A percentile compares a stretch with the other conserved stretches of the same genome.
phyloP scores from a whole-genome alignment of 108 stramenopile genomes.

The Nitzschia putrida region DNA sequence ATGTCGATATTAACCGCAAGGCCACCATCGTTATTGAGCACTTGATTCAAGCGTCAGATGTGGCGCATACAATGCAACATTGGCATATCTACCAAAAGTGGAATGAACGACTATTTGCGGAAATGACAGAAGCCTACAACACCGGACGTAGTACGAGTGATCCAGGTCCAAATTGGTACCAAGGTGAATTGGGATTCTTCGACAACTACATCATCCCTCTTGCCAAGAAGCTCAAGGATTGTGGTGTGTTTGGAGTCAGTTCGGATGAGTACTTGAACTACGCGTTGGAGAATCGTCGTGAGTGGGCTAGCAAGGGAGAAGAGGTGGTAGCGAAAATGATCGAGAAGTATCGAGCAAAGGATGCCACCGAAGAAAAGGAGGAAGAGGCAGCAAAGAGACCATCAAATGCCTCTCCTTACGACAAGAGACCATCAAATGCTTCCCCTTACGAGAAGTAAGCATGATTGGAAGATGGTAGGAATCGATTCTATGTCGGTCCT shows the following conservation, averaged over 20 bases:
- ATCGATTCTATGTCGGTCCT: too few species aligned
- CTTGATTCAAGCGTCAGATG: slow-evolving; percentile 62
- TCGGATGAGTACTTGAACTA: slow-evolving; percentile 60
- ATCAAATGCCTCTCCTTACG: too few species aligned
- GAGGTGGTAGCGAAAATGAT: slow-evolving; percentile 32
- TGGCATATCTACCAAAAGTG: slow-evolving; percentile 53
- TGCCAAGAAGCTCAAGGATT: slow-evolving; percentile 61
- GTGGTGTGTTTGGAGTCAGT: slow-evolving; percentile 61
- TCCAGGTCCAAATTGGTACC: slow-evolving; percentile 56
- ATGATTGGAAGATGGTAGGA: too few species aligned
- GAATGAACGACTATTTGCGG: slow-evolving; percentile 64
- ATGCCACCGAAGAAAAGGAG: neutral
- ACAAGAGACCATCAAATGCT: too few species aligned
- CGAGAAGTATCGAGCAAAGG: slow-evolving; percentile 7
- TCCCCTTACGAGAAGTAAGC: too few species aligned
- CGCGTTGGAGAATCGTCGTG: slow-evolving; percentile 50
- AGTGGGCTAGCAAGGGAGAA: slow-evolving; percentile 61
- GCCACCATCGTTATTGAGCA: slow-evolving; percentile 60
- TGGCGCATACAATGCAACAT: slow-evolving; percentile 66
- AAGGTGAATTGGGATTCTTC: slow-evolving; percentile 66
- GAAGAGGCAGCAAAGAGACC: neutral
- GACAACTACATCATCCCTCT: slow-evolving; percentile 67
- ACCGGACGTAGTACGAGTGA: slow-evolving; percentile 42
- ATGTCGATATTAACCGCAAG: slow-evolving; percentile 34
- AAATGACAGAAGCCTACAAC: slow-evolving; percentile 54